These are phyloP conservation scores for Eruca vesicaria DNA, from an alignment of 441 rosid genomes.

Conservation along the genomic window DNA sequence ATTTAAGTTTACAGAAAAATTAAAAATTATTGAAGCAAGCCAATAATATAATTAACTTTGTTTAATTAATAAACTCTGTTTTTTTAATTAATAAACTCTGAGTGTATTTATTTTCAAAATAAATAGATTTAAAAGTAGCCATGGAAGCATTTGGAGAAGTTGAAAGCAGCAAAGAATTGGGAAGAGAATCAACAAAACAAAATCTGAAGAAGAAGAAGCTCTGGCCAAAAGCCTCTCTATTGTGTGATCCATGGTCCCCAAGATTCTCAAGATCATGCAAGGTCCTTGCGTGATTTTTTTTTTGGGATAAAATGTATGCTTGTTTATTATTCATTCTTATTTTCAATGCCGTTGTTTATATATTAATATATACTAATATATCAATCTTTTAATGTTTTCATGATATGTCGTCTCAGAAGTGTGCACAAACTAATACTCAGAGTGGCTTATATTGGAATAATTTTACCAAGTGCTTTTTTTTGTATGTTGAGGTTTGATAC, in stretches of 20 bases:
- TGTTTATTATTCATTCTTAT: not conserved
- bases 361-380: conserved; percentile 4
- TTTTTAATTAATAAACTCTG: not conserved
- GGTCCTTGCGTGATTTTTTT: conserved; percentile 10
- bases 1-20: not conserved
- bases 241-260: conserved; percentile 32
- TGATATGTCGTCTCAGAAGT: conserved; percentile 9
- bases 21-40: not conserved
- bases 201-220: conserved; percentile 28
- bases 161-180: conserved; percentile 26
- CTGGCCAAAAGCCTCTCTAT: conserved; percentile 25
- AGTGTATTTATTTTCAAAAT: not conserved
- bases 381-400: conserved; percentile 7
- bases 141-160: conserved; percentile 30
- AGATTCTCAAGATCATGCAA: conserved; percentile 24
- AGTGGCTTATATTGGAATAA: conserved; percentile 18
- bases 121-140: conserved; percentile 23
- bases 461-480: not conserved
- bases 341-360: conserved; percentile 16
- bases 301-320: not conserved
- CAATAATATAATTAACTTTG: not conserved
- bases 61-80: not conserved
- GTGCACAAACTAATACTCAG: conserved; percentile 23
- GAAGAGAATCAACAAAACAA: conserved; percentile 24
- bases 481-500: not conserved